A percentile compares a stretch with the other conserved stretches of the same genome.
These are phyloP conservation scores for Porodaedalea pini DNA, from an alignment of 1,284 basidiomycete species.

Conservation along the genomic window DNA sequence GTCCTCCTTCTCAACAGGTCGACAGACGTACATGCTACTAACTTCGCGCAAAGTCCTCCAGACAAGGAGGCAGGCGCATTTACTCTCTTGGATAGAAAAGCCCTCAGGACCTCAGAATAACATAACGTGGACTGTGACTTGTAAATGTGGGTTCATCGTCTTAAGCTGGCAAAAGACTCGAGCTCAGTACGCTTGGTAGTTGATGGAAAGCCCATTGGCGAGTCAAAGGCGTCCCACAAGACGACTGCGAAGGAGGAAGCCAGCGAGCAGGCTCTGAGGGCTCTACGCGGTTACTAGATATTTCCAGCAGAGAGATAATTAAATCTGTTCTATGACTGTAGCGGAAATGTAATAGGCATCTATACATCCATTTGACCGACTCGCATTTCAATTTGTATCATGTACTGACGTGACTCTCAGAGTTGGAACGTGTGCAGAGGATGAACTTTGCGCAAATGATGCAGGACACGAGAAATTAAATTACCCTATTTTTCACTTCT, in stretches of 20 bases:
- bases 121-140: conserved; percentile 47
- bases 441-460: too few relatives aligned
- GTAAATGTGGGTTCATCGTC: conserved; percentile 44
- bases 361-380: too few relatives aligned
- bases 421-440: too few relatives aligned
- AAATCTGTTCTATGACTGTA: too few relatives aligned
- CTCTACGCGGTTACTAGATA: too few relatives aligned
- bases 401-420: too few relatives aligned
- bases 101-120: conserved; percentile 39
- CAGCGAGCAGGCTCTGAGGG: conserved; percentile 38
- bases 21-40: neutral
- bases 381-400: too few relatives aligned
- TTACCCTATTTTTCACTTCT: too few relatives aligned
- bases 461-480: too few relatives aligned
- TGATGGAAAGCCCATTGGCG: conserved; percentile 42
- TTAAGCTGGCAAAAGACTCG: neutral
- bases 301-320: too few relatives aligned
- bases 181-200: conserved; percentile 36
- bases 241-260: conserved; percentile 51
- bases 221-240: conserved; percentile 40
- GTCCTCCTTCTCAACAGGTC: neutral
- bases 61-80: conserved; percentile 26
- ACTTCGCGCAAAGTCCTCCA: conserved; percentile 38
- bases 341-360: too few relatives aligned
- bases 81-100: conserved; percentile 41